phyloP scores from a whole-genome alignment of 2,329 filamentous ascomycete genomes.

The Penicillium sp. region DNA sequence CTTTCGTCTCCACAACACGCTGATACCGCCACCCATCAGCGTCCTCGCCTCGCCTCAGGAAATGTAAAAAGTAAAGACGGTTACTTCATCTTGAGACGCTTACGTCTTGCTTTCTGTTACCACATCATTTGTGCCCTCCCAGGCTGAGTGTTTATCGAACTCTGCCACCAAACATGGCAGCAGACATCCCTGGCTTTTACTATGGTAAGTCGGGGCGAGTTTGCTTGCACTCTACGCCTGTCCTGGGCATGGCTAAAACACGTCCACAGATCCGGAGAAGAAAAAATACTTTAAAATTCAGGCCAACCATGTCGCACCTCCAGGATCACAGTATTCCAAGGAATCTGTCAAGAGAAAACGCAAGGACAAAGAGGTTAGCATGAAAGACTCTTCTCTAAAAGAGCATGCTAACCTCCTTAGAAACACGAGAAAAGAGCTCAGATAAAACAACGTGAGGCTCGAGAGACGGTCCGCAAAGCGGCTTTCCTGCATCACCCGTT shows the following conservation, averaged over 20 bases:
- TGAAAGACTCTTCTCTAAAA: background rate
- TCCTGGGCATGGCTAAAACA: background rate
- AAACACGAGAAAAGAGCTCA: conserved; percentile 27
- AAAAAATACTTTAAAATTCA: conserved; percentile 69
- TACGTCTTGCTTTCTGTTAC: background rate
- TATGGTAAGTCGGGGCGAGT: conserved; percentile 27
- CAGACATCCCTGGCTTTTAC: conserved; percentile 35
- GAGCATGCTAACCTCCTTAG: conserved; percentile 18
- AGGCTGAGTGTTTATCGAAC: background rate
- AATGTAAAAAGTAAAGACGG: background rate
- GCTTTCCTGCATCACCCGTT: conserved; percentile 31
- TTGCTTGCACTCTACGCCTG: background rate
- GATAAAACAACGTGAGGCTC: conserved; percentile 26
- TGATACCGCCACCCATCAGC: background rate
- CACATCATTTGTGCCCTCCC: no score
- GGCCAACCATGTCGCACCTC: conserved; percentile 50
- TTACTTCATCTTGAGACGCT: background rate
- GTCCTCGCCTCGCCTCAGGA: background rate
- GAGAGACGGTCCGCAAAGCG: conserved; percentile 35
- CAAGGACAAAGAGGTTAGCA: conserved; percentile 40
- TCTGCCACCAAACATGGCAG: conserved; percentile 21
- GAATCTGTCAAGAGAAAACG: conserved; percentile 59
- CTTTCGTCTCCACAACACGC: background rate
- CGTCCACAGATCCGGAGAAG: conserved; percentile 47
- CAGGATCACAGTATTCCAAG: conserved; percentile 55